Base-by-base conservation (phyloP, 2,329 filamentous ascomycete species). In the Trichoderma sp. region DNA sequence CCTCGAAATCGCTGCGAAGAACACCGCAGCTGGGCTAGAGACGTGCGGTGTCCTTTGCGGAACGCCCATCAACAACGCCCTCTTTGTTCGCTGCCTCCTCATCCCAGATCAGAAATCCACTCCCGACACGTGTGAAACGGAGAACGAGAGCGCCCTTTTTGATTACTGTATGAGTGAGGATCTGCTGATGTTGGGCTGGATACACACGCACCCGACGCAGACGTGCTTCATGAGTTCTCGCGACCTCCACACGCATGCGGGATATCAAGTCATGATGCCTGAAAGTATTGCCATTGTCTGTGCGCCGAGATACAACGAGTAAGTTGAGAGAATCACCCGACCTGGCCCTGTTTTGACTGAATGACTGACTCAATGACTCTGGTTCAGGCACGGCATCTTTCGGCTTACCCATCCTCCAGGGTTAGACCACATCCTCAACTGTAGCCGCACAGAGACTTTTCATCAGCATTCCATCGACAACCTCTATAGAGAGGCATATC, bases 221-320 rank as follows among this genome's bases (percentile, higher is more conserved):
- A 96, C 92, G 0, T 99, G 95, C 77, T 99, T 99, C 76, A 96
- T 99, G 91, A 97, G 92, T 74, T 95, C 90, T 56, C 83, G 94
- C 57, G 95, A 99, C 74, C 75, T 98, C 69, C 95, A 99, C 74
- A 99, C 96, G 0, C 94, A 97, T 74, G 89, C 89, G 3, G 93
- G 93, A 12, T 98, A 97, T 75, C 95, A 99, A 77, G 88, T 95
- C 66, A 97, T 97, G 92, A 86, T 98, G 78, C 90, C 93, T 0
- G 95, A 99, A 81, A 96, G 92, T 71, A 93, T 99, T 68, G 95
- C 95, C 4, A 96, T 99, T 72, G 95, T 99, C 45, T 99, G 95
- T 78, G 92, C 95, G 6, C 95, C 95, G 0, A 90, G 85, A 64
- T 92, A 90, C 72, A 82, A 83, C 43, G 90, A 88, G 87, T 93